Conservation (phyloP, 306 rosid genomes). For the Malus asiatica region DNA sequence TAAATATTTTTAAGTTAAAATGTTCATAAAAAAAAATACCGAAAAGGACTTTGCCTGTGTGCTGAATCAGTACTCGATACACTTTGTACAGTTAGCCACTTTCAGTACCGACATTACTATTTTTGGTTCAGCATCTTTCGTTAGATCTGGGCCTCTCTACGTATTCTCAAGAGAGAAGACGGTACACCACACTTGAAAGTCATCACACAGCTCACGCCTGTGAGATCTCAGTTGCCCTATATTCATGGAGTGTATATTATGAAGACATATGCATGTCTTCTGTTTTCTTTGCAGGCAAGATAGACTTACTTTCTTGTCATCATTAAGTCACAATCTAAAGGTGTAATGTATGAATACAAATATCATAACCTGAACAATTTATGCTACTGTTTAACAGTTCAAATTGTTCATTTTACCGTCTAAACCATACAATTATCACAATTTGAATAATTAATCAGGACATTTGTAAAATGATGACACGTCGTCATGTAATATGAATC, state of each 20-base stretch:
- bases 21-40: not conserved
- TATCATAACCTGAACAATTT: not conserved
- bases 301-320: not conserved
- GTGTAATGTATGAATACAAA: not conserved
- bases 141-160: not conserved
- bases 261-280: conserved; percentile 5
- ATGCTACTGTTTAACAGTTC: too few relatives aligned
- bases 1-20: too few relatives aligned
- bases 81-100: not conserved
- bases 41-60: not conserved
- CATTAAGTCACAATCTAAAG: not conserved
- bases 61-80: not conserved
- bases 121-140: not conserved
- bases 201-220: not conserved
- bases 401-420: too few relatives aligned
- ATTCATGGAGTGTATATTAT: not conserved
- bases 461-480: too few relatives aligned
- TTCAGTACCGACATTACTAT: not conserved
- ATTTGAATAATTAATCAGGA: not conserved
- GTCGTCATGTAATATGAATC: not conserved
- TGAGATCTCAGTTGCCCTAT: not conserved
- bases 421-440: not conserved
- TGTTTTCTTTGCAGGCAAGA: conserved; percentile 13
- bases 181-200: not conserved
- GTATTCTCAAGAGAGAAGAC: not conserved